phyloP scores from a whole-genome alignment of 2,329 filamentous ascomycete species.

The Sclerotinia glacialis region DNA sequence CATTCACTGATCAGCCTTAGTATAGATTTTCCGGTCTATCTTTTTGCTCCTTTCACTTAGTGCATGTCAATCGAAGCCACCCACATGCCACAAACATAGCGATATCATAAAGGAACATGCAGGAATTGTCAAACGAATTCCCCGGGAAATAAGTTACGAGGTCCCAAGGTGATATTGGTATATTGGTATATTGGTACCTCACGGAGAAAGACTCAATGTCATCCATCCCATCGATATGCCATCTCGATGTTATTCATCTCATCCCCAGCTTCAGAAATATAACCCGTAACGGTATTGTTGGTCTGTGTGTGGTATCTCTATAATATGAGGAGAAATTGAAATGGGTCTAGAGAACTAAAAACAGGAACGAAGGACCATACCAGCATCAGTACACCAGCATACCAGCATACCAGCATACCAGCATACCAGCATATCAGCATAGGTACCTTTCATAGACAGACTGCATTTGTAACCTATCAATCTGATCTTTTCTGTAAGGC shows the following conservation, averaged over 20 bases:
- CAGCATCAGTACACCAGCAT: conserved; percentile 1
- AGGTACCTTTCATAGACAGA: background rate
- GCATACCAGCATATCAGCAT: background rate
- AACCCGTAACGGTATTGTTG: conserved; percentile 9
- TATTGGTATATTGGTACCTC: background rate
- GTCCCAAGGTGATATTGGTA: conserved; percentile 1
- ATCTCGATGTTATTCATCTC: background rate
- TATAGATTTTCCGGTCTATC: background rate
- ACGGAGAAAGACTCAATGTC: background rate
- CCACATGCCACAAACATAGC: conserved; percentile 10
- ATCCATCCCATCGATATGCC: background rate
- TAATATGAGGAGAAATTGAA: conserved; percentile 19
- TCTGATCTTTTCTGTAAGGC: conserved; percentile 20
- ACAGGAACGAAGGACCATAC: conserved; percentile 6
- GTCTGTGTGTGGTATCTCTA: conserved; percentile 16
- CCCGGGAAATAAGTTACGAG: conserved; percentile 3
- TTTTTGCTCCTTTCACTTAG: conserved; percentile 3
- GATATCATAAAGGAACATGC: background rate
- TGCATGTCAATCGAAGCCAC: conserved; percentile 15
- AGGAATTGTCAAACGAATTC: conserved; percentile 5
- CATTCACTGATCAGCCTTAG: background rate
- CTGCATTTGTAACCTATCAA: conserved; percentile 14
- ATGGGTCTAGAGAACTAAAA: conserved; percentile 19
- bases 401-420: background rate
- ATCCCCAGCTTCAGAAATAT: background rate